phyloP scores from a whole-genome alignment of 768 basidiomycete species.

The Russula foetens region DNA sequence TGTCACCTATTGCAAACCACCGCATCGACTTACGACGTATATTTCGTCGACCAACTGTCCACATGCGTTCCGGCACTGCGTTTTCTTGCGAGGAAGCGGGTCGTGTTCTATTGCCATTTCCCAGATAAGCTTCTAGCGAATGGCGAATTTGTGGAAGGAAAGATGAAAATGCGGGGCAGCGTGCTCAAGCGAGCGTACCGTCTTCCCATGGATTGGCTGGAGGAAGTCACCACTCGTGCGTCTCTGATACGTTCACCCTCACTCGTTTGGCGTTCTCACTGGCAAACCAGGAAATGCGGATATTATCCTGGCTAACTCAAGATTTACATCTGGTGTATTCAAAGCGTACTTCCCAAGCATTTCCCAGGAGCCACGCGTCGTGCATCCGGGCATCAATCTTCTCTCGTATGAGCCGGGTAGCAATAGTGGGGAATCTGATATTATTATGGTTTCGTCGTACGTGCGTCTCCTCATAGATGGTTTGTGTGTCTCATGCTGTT shows the following conservation, averaged over 20 bases:
- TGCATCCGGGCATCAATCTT: conserved; percentile 94
- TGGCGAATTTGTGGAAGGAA: conserved; percentile 55
- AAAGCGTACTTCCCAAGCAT: conserved; percentile 67
- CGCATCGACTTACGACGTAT: conserved; percentile 64
- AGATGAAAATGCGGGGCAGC: conserved; percentile 33
- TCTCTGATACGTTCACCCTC: neutral
- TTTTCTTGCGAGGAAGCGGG: conserved; percentile 55
- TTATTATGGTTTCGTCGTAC: conserved; percentile 49
- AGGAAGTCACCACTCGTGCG: conserved; percentile 85
- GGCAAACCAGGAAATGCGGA: conserved; percentile 69
- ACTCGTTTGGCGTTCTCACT: neutral
- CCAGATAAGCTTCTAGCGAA: conserved; percentile 87
- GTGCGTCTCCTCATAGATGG: conserved; percentile 22
- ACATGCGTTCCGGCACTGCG: conserved; percentile 84
- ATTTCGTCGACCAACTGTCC: conserved; percentile 92
- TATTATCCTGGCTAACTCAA: conserved; percentile 84
- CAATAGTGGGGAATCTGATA: conserved; percentile 41
- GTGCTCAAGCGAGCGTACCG: conserved; percentile 73
- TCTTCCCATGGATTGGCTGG: conserved; percentile 81
- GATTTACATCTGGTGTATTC: conserved; percentile 82
- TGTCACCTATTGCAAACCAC: conserved; percentile 46
- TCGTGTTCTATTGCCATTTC: conserved; percentile 97
- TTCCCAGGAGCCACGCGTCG: conserved; percentile 51
- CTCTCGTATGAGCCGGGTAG: conserved; percentile 48
- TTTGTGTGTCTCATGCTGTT: neutral